Evolutionary conservation across 2,329 filamentous ascomycete genomes (phyloP).

Genomic region (Domatiomyces catenatus): DNA sequence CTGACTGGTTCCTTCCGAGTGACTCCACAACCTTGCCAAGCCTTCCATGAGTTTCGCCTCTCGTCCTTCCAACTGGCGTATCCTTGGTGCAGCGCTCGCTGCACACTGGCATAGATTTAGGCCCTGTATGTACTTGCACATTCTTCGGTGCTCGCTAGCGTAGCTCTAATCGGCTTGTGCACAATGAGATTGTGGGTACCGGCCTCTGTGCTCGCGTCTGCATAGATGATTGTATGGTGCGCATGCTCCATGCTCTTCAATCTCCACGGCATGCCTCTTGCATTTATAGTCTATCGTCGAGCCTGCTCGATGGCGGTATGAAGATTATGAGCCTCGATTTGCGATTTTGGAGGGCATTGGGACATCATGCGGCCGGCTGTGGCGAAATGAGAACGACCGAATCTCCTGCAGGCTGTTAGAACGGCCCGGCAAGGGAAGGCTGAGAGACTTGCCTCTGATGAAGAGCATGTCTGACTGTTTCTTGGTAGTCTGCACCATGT

Average conservation of each 20-base stretch:
- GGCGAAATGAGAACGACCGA: conserved; percentile 60
- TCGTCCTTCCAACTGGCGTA: background rate
- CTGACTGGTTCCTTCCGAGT: background rate
- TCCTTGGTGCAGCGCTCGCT: too few relatives aligned
- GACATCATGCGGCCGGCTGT: conserved; percentile 28
- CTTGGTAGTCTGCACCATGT: conserved; percentile 56
- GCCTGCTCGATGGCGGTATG: background rate
- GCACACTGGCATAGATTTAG: background rate
- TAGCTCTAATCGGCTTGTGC: background rate
- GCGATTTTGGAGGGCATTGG: background rate
- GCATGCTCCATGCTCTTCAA: background rate
- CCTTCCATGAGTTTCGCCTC: background rate
- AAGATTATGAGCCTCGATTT: background rate
- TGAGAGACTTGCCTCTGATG: conserved; percentile 59
- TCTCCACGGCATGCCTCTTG: background rate
- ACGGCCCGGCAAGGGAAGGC: background rate
- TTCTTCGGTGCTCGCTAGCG: background rate
- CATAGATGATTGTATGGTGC: background rate
- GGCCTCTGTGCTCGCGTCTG: background rate
- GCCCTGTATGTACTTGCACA: background rate
- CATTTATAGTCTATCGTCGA: background rate
- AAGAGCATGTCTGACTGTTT: conserved; percentile 99
- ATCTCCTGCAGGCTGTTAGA: conserved; percentile 39
- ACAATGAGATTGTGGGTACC: background rate
- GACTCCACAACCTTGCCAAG: background rate